Conservation (phyloP, 75 land plant genomes). For the Cryptomeria japonica region DNA sequence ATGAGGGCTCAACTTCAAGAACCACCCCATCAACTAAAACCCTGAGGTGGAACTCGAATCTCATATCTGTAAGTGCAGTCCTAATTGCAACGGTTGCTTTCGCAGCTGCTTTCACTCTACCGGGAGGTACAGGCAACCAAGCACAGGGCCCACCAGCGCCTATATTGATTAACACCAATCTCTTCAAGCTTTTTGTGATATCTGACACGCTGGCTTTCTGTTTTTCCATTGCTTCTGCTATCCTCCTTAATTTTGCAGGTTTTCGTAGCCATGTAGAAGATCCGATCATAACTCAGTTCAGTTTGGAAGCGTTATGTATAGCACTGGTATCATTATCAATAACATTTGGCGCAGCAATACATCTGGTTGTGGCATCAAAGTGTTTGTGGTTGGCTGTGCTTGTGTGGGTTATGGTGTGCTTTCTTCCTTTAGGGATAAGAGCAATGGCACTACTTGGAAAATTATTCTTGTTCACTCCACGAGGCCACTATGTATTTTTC, state of each 20-base stretch:
- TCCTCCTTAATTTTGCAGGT: not conserved
- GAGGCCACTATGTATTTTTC: no score
- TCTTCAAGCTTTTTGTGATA: not conserved
- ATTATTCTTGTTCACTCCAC: no score
- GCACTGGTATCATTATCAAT: no score
- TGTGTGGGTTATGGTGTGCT: no score
- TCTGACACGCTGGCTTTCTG: not conserved
- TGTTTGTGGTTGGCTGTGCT: no score
- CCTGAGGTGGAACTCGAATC: not conserved
- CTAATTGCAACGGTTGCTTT: not conserved
- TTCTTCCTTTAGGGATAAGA: no score
- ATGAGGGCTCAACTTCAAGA: not conserved
- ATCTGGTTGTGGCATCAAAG: no score
- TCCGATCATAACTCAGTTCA: no score
- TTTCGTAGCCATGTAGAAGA: no score
- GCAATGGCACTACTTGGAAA: no score
- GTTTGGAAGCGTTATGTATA: no score
- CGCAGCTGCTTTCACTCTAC: not conserved
- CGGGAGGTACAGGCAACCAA: not conserved
- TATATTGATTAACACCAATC: not conserved
- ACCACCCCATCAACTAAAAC: accelerated
- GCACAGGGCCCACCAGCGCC: not conserved
- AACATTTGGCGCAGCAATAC: no score
- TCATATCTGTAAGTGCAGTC: not conserved
- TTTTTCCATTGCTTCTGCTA: not conserved